Evolutionary conservation across 2,329 filamentous ascomycete species (phyloP), one percentile per base, ranked within the genome.

Genomic region (Fusarium proliferatum): DNA sequence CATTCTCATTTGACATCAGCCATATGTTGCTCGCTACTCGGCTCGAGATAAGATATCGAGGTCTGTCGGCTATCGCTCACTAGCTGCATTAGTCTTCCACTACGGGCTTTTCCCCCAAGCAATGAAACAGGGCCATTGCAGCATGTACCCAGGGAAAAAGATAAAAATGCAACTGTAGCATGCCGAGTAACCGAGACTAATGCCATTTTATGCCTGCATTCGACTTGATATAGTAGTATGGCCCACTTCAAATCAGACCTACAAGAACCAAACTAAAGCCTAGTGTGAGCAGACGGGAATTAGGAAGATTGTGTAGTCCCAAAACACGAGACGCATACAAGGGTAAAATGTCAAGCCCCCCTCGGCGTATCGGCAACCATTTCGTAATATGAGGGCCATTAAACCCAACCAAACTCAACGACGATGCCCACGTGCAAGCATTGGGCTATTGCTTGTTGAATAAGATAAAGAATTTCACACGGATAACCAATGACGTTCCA

Each of bases 221-320:
- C 13, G 34, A 28, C 0, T 13, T 2, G 1, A 7, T 17, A 16
- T 7, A 28, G 23, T n/a, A 9, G 34, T 2, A 38, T 28, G 51
- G 13, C 19, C 34, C 34, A 39, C 51, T 53, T 38, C 3, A 2
- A 23, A 21, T 39, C 34, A 38, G 19, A 53, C 34, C 19, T 21
- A 6, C 13, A 4, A 5, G 23, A 5, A 3, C 19, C 6, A 28
- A 23, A 5, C 23, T 5, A 12, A 9, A 12, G 7, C 5, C 34
- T 11, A n/a, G 17, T n/a, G 13, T 16, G 7, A 39, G 4, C 9
- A 28, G 10, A n/a, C 34, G 17, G n/a, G 19, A 48, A 36, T n/a
- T 36, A 46, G n/a, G n/a, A n/a, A 26, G n/a, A 3, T 0, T 16
- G 26, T 17, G 13, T 9, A 4, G 17, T 4, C 4, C 5, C 4